phyloP scores from a whole-genome alignment of 140 eudicot genomes.

The Ambrosia hybrid region DNA sequence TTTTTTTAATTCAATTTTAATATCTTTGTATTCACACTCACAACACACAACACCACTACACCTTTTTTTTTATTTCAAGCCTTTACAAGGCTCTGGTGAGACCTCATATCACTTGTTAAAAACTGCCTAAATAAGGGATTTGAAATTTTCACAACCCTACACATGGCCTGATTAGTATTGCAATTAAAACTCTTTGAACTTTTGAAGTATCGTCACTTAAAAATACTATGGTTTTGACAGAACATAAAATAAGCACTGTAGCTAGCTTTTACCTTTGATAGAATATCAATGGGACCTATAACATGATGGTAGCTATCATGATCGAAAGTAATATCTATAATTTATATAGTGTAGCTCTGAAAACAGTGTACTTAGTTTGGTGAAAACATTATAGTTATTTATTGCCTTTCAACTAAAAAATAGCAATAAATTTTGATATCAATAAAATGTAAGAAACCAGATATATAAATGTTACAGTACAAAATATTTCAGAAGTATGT shows the following conservation, averaged over 20 bases:
- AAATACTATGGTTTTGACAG: neutral
- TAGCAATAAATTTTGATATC: neutral
- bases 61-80: too few species aligned
- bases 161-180: too few species aligned
- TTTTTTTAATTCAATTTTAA: too few species aligned
- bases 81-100: too few species aligned
- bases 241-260: too few species aligned
- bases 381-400: slow-evolving; percentile 4
- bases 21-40: too few species aligned
- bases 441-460: neutral
- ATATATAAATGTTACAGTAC: neutral
- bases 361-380: slow-evolving; percentile 2
- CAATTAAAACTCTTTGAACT: neutral
- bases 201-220: neutral
- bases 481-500: neutral
- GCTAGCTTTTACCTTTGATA: neutral
- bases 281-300: neutral
- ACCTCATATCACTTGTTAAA: too few species aligned
- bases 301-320: neutral
- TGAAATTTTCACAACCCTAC: too few species aligned
- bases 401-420: neutral
- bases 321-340: neutral
- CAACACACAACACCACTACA: too few species aligned
- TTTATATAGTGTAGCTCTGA: slow-evolving; percentile 6
- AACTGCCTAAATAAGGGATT: too few species aligned